Percentiles rank a stretch among this genome's conserved stretches.
phyloP scores from a whole-genome alignment of 2,329 filamentous ascomycete species.

The Chrysoporthe deuterocubensis region DNA sequence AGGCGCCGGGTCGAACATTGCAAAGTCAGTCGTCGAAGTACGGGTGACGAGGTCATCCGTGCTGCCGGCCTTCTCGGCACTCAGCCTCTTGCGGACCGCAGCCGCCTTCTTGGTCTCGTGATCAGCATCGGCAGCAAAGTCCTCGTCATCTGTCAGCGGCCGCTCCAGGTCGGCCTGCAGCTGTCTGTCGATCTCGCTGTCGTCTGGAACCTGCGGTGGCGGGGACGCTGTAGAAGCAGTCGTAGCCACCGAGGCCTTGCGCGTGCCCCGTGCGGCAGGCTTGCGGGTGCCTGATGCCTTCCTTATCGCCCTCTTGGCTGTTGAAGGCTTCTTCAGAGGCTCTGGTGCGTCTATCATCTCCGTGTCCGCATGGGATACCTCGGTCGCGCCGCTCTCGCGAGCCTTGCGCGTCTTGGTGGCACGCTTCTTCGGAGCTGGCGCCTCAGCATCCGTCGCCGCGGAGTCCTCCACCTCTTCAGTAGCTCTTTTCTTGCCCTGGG shows the following conservation, averaged over 20 bases:
- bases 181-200: conserved; percentile 69
- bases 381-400: conserved; percentile 51
- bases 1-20: conserved; percentile 58
- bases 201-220: conserved; percentile 53
- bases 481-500: conserved; percentile 64
- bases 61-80: conserved; percentile 33
- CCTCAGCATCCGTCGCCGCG: conserved; percentile 46
- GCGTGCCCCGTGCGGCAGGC: conserved; percentile 40
- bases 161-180: conserved; percentile 68
- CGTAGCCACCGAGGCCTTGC: conserved; percentile 47
- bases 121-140: conserved; percentile 44
- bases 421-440: conserved; percentile 63
- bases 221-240: conserved; percentile 47
- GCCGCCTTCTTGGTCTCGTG: conserved; percentile 48
- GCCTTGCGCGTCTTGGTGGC: conserved; percentile 53
- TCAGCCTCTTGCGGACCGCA: conserved; percentile 35
- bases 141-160: conserved; percentile 58
- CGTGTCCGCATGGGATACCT: conserved; percentile 45
- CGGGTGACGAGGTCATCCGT: conserved; percentile 29
- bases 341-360: conserved; percentile 45
- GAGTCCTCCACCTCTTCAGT: conserved; percentile 64
- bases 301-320: conserved; percentile 48
- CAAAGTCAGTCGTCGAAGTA: conserved; percentile 43
- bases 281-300: conserved; percentile 50
- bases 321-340: conserved; percentile 36